A percentile compares a stretch with the other conserved stretches of the same genome.
Evolutionary conservation across 768 basidiomycete genomes (phyloP).

Genomic region (Pisolithus albus): DNA sequence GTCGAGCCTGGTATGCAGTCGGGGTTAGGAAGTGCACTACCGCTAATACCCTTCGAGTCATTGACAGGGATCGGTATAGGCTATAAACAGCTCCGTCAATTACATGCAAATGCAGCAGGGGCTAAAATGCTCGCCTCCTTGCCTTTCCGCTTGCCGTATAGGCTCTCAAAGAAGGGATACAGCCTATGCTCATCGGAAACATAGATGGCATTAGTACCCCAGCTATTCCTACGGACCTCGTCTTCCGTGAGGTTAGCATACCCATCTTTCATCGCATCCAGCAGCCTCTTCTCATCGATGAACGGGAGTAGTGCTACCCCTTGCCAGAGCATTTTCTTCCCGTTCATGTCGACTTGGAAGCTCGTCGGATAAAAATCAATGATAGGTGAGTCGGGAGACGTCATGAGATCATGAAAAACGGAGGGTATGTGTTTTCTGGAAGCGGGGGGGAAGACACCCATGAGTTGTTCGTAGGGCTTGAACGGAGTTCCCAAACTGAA

Average conservation of each 20-base stretch:
- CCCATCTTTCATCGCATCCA: slow-evolving; percentile 72
- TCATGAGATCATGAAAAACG: slow-evolving; percentile 85
- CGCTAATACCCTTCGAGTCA: slow-evolving; percentile 73
- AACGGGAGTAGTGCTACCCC: slow-evolving; percentile 95
- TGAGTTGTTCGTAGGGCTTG: slow-evolving; percentile 94
- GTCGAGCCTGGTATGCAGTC: slow-evolving; percentile 90
- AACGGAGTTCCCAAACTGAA: slow-evolving; percentile 85
- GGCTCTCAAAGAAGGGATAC: slow-evolving; percentile 78
- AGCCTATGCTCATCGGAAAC: slow-evolving; percentile 78
- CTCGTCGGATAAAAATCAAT: slow-evolving; percentile 90
- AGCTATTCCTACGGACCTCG: slow-evolving; percentile 75
- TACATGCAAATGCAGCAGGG: slow-evolving; percentile 3
- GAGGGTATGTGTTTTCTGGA: slow-evolving; percentile 87
- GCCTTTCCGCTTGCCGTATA: slow-evolving; percentile 87
- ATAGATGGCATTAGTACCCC: slow-evolving; percentile 80
- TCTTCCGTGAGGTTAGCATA: slow-evolving; percentile 68
- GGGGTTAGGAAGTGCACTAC: slow-evolving; percentile 75
- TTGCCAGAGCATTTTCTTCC: slow-evolving; percentile 99
- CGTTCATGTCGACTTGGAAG: slow-evolving; percentile 99
- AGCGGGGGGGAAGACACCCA: slow-evolving; percentile 91
- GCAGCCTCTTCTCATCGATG: slow-evolving; percentile 78
- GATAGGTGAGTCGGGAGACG: slow-evolving; percentile 79
- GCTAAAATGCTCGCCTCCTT: slow-evolving; percentile 47
- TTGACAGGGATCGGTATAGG: slow-evolving; percentile 63
- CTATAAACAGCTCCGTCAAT: slow-evolving; percentile 35